Evolutionary conservation across 2,329 filamentous ascomycete species (phyloP).

Genomic region (Paecilomyces sp.): DNA sequence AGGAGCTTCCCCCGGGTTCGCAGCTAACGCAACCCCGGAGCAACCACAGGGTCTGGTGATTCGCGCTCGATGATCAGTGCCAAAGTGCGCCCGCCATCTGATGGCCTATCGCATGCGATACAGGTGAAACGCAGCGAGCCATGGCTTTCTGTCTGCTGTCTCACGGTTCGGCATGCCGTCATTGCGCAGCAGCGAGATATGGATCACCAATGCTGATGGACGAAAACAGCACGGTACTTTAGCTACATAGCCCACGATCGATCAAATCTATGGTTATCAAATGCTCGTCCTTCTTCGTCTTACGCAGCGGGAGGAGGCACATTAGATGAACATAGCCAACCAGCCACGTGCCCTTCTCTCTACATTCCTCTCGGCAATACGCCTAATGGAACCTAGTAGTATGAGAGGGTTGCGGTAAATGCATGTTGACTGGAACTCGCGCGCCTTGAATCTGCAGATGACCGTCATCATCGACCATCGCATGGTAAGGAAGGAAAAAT

Average conservation of each 20-base stretch:
- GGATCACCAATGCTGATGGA: not conserved
- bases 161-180: not conserved
- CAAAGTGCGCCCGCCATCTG: not conserved
- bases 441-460: not conserved
- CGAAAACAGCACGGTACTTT: not conserved
- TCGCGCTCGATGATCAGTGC: not conserved
- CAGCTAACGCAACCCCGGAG: not conserved
- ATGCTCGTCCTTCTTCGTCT: not conserved
- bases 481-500: not conserved
- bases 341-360: not conserved
- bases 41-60: not conserved
- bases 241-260: not conserved
- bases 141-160: not conserved
- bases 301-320: not conserved
- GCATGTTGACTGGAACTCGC: not conserved
- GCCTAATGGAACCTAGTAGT: not conserved
- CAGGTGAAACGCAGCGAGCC: not conserved
- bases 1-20: not conserved
- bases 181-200: not conserved
- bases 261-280: not conserved
- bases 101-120: not conserved
- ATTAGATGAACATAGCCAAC: not conserved
- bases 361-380: not conserved
- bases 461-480: not conserved
- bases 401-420: not conserved